Evolutionary conservation across 345 rosid genomes (phyloP).

Genomic region (Linum usitatissimum): DNA sequence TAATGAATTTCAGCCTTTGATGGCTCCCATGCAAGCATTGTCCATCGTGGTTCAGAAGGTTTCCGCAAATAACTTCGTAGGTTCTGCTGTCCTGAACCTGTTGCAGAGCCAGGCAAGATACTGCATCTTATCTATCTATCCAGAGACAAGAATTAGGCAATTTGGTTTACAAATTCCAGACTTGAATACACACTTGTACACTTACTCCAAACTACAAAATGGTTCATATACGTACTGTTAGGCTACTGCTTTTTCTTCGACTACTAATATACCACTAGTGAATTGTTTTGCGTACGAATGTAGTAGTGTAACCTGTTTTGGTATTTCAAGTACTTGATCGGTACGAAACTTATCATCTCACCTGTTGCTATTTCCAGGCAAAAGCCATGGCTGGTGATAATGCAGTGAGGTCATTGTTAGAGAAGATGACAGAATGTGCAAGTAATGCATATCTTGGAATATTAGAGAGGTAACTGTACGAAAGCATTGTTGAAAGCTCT

Average conservation of each 20-base stretch:
- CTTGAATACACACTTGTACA: not conserved
- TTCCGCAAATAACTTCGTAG: conserved; percentile 54
- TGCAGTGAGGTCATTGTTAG: conserved; percentile 84
- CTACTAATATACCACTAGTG: not conserved
- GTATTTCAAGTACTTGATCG: not conserved
- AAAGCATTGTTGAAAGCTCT: not conserved
- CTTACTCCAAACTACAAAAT: not conserved
- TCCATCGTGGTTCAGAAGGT: conserved; percentile 71
- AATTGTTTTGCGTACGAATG: not conserved
- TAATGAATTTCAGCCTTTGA: conserved; percentile 55
- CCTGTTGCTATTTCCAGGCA: conserved; percentile 43
- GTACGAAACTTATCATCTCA: not conserved
- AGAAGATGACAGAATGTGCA: conserved; percentile 89
- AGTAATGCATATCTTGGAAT: conserved; percentile 91
- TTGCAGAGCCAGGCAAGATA: conserved; percentile 77
- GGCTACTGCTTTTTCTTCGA: not conserved
- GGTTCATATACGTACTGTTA: not conserved
- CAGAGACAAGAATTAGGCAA: not conserved
- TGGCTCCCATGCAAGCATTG: conserved; percentile 86
- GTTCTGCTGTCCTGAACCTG: conserved; percentile 91
- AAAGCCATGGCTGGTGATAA: conserved; percentile 97
- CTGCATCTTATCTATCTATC: not conserved
- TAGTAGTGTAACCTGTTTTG: not conserved
- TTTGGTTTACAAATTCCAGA: too few species aligned
- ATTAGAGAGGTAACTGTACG: conserved; percentile 56